phyloP scores from a whole-genome alignment of 768 basidiomycete species.

The Tulasnella calospora region DNA sequence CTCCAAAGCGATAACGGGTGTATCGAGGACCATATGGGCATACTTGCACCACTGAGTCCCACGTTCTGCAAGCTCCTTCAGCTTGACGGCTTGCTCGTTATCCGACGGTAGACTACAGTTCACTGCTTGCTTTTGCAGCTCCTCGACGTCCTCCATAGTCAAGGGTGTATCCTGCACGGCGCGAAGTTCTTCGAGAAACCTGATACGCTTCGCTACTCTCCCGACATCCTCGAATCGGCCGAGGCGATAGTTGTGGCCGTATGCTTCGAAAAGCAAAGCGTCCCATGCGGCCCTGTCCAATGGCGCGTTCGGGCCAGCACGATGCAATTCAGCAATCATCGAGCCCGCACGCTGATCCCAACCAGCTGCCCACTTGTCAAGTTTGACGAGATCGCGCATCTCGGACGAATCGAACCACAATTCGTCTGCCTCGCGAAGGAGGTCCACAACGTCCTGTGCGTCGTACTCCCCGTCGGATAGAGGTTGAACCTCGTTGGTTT shows the following conservation, averaged over 20 bases:
- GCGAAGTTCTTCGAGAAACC: slow-evolving; percentile 69
- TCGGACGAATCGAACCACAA: slow-evolving; percentile 85
- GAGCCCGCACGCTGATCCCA: slow-evolving; percentile 32
- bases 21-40: slow-evolving; percentile 59
- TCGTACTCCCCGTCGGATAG: slow-evolving; percentile 62
- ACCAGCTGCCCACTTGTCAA: slow-evolving; percentile 30
- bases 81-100: slow-evolving; percentile 58
- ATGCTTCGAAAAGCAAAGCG: slow-evolving; percentile 60
- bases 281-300: slow-evolving; percentile 65
- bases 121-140: slow-evolving; percentile 63
- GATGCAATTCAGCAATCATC: slow-evolving; percentile 24
- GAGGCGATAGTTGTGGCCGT: slow-evolving; percentile 75
- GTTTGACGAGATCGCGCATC: slow-evolving; percentile 32
- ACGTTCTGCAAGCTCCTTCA: slow-evolving; percentile 58
- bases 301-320: slow-evolving; percentile 44
- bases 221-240: slow-evolving; percentile 74
- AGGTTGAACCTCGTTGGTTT: not conserved
- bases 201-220: slow-evolving; percentile 73
- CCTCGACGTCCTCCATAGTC: slow-evolving; percentile 72
- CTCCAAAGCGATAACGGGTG: slow-evolving; percentile 67
- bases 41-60: slow-evolving; percentile 76
- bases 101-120: slow-evolving; percentile 60
- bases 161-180: slow-evolving; percentile 62
- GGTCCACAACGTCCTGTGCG: slow-evolving; percentile 61
- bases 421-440: slow-evolving; percentile 65